Base-by-base conservation (phyloP, 306 rosid species). In the Echinosophora koreensis region DNA sequence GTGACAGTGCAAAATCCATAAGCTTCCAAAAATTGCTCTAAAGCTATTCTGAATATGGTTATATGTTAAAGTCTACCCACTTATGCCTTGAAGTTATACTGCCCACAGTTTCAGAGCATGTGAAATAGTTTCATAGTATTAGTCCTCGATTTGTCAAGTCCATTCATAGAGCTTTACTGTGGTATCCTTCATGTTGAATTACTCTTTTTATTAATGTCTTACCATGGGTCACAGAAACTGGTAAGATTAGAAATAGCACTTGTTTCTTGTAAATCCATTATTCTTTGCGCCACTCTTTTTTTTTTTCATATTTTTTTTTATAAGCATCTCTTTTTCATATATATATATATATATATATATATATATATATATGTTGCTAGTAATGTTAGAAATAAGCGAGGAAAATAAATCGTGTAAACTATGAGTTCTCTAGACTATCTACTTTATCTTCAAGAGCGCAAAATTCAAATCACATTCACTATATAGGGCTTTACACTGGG, bases 401-500 rank as follows among this genome's bases (percentile, higher is more conserved):
- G 17, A 73, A n/a, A 59, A 60, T 59, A 60, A 44, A 44, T 46
- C 32, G 54, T 73, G 69, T 73, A 35, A 35, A 60, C 78, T n/a
- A 22, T 11, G 17, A 69, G 16, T 16, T 32, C 46, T 2, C 37
- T 12, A 46, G 1, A 17, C n/a, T 4, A 1, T 50, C 17, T 2
- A 41, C 28, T 30, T 18, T 73, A 14, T 73, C 57, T 27, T 60
- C 14, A 5, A 16, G 69, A 16, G 59, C 49, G 10, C 78, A 60
- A 60, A 46, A 10, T 32, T 30, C 78, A 61, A 59, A 74, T 74
- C 71, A 16, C 37, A 30, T 34, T 74, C 62, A 74, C 79, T 62
- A 2, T 41, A 41, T 41, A 57, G 28, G 56, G 32, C 51, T 62
- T 62, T 73, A 46, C 59, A 30, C 44, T 44, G 59, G 8, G 4